Conservation (phyloP, 1,284 basidiomycete species). For the Ceratobasidium sp. region DNA sequence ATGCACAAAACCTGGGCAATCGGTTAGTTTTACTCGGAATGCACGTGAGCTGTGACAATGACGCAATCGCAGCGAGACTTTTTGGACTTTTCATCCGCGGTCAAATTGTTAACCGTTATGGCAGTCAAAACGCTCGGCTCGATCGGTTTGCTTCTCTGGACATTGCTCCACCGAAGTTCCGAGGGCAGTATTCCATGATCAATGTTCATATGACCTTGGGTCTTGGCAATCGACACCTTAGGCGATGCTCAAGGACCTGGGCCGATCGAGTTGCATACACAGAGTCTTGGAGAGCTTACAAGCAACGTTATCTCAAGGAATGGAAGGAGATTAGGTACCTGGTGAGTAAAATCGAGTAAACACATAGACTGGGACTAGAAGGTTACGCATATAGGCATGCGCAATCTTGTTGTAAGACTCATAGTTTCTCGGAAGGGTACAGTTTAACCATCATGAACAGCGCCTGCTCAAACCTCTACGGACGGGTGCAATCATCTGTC, state of each 20-base stretch:
- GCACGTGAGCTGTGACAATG: background rate
- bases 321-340: constrained; percentile 30
- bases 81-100: constrained; percentile 34
- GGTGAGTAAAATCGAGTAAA: background rate
- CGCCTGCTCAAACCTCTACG: background rate
- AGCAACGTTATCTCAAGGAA: constrained; percentile 12
- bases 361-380: background rate
- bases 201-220: constrained; percentile 10
- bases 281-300: constrained; percentile 36
- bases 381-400: constrained; percentile 1
- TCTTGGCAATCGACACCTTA: constrained; percentile 14
- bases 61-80: constrained; percentile 1
- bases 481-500: background rate
- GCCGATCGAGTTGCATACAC: constrained; percentile 39
- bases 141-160: constrained; percentile 36
- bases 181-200: constrained; percentile 2
- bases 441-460: background rate
- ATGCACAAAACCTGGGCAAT: constrained; percentile 25
- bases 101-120: constrained; percentile 26
- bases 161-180: constrained; percentile 4
- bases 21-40: background rate
- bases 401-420: constrained; percentile 18
- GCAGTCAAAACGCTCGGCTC: constrained; percentile 21
- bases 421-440: too few relatives aligned
- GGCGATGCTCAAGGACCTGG: constrained; percentile 26